Evolutionary conservation across 2,329 filamentous ascomycete species (phyloP).

Genomic region (Chalara sp.): DNA sequence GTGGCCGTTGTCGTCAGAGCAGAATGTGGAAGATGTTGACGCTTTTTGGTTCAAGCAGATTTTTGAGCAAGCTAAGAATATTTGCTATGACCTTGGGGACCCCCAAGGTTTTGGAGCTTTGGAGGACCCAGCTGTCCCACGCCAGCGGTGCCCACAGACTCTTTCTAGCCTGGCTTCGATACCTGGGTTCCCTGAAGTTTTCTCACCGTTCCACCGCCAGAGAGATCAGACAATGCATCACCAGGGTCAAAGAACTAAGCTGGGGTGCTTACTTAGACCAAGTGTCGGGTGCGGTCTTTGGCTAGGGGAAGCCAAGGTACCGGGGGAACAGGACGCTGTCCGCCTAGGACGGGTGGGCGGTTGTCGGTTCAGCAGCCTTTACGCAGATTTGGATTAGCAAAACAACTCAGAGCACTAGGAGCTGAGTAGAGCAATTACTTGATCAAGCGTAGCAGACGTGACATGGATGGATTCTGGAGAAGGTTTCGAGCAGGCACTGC

Average conservation of each 20-base stretch:
- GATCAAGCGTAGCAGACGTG: too few species aligned
- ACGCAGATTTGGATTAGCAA: too few species aligned
- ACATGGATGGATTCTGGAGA: too few species aligned
- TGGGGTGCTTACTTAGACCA: conserved; percentile 11
- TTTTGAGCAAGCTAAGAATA: conserved; percentile 13
- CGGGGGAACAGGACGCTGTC: too few species aligned
- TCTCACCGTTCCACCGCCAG: conserved; percentile 14
- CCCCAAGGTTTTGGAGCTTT: conserved; percentile 18
- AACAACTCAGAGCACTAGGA: too few species aligned
- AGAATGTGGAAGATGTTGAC: conserved; percentile 16
- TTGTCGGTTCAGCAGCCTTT: too few species aligned
- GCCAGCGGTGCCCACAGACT: conserved; percentile 21
- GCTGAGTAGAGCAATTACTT: too few species aligned
- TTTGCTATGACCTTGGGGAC: conserved; percentile 12
- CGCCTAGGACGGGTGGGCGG: too few species aligned
- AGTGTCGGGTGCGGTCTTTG: too few species aligned
- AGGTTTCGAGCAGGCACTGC: too few species aligned
- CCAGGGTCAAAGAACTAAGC: conserved; percentile 7
- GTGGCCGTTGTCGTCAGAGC: too few species aligned
- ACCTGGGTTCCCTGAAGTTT: neutral
- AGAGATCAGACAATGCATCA: conserved; percentile 14
- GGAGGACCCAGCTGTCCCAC: conserved; percentile 16
- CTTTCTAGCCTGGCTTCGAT: conserved; percentile 1
- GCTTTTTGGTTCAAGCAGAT: conserved; percentile 16
- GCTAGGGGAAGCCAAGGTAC: too few species aligned